A percentile compares a stretch with the other conserved stretches of the same genome.
Evolutionary conservation across 1,139 yeast genomes (phyloP).

Genomic region (Candida albicans): DNA sequence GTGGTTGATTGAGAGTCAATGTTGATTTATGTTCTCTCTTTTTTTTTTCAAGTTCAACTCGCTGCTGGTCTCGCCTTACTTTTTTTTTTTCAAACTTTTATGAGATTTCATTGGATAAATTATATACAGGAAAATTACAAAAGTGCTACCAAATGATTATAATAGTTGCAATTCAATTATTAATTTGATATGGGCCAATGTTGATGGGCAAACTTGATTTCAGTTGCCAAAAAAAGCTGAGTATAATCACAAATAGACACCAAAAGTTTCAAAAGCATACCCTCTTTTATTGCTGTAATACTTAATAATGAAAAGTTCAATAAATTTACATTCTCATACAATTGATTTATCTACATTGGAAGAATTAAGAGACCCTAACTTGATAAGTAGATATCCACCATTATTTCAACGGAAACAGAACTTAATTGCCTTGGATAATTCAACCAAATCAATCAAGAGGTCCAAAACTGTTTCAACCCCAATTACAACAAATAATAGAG

Average conservation of each 20-base stretch:
- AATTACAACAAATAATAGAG: neutral
- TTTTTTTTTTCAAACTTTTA: neutral
- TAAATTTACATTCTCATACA: slow-evolving; percentile 10
- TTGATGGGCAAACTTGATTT: neutral
- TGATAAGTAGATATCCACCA: slow-evolving; percentile 17
- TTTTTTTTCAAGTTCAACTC: neutral
- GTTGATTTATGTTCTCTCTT: neutral
- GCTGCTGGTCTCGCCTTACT: neutral
- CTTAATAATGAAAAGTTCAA: slow-evolving; percentile 9
- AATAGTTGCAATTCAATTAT: too few relatives aligned
- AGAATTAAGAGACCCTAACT: slow-evolving; percentile 17
- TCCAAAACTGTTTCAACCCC: neutral
- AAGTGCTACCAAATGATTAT: neutral
- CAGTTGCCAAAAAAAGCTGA: slow-evolving; percentile 3
- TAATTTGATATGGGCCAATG: too few relatives aligned
- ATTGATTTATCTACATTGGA: slow-evolving; percentile 16
- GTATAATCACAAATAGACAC: neutral
- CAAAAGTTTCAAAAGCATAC: too few relatives aligned
- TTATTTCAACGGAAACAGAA: slow-evolving; percentile 13
- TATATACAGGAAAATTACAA: neutral
- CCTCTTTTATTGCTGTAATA: neutral
- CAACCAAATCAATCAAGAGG: slow-evolving; percentile 1
- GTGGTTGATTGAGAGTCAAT: neutral
- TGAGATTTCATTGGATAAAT: neutral
- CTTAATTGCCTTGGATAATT: slow-evolving; percentile 9